These are phyloP conservation scores for Suillus alpinus DNA, from an alignment of 768 basidiomycete genomes.

Conservation along the genomic window DNA sequence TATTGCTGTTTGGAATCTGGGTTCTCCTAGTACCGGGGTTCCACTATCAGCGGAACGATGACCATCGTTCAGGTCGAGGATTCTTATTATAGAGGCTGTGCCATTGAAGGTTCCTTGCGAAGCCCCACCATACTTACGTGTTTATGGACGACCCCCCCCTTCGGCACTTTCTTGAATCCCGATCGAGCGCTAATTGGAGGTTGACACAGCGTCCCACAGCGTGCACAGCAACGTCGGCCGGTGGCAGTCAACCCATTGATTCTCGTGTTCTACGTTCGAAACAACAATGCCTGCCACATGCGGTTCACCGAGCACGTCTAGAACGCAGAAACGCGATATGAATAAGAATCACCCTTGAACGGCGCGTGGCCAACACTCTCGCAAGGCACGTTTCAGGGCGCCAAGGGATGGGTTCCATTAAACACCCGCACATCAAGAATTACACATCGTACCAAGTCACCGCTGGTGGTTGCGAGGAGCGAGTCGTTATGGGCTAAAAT, in stretches of 20 bases:
- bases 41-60: not conserved
- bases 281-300: not conserved
- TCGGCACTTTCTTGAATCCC: not conserved
- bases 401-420: not conserved
- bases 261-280: conserved; percentile 1
- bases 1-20: not conserved
- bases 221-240: not conserved
- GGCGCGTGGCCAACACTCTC: not conserved
- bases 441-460: not conserved
- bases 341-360: not conserved
- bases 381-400: not conserved
- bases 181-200: not conserved
- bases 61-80: not conserved
- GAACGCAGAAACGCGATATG: not conserved
- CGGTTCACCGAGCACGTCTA: not conserved
- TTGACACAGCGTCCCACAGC: not conserved
- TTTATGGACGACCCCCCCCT: not conserved
- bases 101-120: not conserved
- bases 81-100: not conserved
- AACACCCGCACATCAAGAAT: not conserved
- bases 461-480: not conserved
- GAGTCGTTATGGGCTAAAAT: not conserved
- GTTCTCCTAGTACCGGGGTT: not conserved
- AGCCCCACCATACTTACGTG: not conserved
- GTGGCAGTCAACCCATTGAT: not conserved